Conservation (phyloP, 768 basidiomycete genomes). For the Phaffia australis region DNA sequence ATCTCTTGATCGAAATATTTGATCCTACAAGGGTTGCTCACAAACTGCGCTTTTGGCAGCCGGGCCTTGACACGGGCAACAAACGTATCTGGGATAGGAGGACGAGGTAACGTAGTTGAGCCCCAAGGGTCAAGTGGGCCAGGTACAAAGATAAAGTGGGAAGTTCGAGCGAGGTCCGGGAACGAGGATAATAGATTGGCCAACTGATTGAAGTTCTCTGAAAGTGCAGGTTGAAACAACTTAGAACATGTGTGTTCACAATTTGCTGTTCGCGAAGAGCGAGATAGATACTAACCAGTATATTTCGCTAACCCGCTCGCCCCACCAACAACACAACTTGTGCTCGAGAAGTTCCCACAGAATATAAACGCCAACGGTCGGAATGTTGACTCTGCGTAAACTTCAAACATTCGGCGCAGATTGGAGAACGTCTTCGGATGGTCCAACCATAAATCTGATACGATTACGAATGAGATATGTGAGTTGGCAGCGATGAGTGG, state of each 20-base stretch:
- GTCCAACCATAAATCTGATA: slow-evolving; percentile 95
- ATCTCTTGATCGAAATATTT: slow-evolving; percentile 94
- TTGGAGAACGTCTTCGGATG: slow-evolving; percentile 69
- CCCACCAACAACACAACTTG: slow-evolving; percentile 61
- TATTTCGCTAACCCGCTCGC: slow-evolving; percentile 66
- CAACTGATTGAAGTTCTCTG: slow-evolving; percentile 58
- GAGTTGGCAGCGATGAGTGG: slow-evolving; percentile 35
- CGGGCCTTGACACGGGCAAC: slow-evolving; percentile 56
- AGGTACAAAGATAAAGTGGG: slow-evolving; percentile 89
- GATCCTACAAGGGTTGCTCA: slow-evolving; percentile 83
- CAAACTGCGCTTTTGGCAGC: slow-evolving; percentile 70
- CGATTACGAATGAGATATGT: slow-evolving; percentile 76
- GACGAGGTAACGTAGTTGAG: slow-evolving; percentile 69
- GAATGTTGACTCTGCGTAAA: slow-evolving; percentile 56
- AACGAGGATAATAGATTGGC: slow-evolving; percentile 76
- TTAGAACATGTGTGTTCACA: background rate
- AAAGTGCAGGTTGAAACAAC: background rate
- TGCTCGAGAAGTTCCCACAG: slow-evolving; percentile 89
- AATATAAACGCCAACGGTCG: slow-evolving; percentile 81
- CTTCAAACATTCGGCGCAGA: slow-evolving; percentile 71
- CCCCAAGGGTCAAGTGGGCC: slow-evolving; percentile 81
- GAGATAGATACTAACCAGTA: slow-evolving; percentile 51
- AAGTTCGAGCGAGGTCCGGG: slow-evolving; percentile 59
- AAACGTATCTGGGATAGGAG: slow-evolving; percentile 66
- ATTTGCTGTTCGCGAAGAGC: slow-evolving; percentile 13